These are phyloP conservation scores for Paralagenidium karlingii DNA, from an alignment of 352 stramenopile genomes.

Conservation along the genomic window DNA sequence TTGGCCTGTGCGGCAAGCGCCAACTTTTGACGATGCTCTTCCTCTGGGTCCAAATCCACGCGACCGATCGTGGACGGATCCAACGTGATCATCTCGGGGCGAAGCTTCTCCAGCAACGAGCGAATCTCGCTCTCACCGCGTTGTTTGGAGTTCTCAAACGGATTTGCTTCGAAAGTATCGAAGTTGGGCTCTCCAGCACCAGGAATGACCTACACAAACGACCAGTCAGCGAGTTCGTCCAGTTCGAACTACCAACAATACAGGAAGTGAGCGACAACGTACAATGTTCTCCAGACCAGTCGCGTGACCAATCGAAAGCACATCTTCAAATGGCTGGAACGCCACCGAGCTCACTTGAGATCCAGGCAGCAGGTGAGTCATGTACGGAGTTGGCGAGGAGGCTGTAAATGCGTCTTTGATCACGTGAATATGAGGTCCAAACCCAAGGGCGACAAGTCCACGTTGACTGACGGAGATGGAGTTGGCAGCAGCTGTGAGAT, in stretches of 20 bases:
- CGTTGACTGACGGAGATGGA: constrained; percentile 93
- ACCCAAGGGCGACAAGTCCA: constrained; percentile 90
- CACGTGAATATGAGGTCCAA: constrained; percentile 85
- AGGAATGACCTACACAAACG: no score
- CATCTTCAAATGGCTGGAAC: constrained; percentile 98
- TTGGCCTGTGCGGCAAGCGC: constrained; percentile 64
- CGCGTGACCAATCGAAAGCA: constrained; percentile 90
- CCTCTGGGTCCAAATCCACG: constrained; percentile 85
- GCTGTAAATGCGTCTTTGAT: constrained; percentile 84
- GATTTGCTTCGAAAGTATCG: constrained; percentile 97
- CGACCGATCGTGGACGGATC: constrained; percentile 89
- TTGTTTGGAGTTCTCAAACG: constrained; percentile 95
- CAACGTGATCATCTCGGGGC: constrained; percentile 96
- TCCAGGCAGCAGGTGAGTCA: constrained; percentile 81
- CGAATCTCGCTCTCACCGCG: constrained; percentile 93
- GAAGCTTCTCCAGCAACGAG: constrained; percentile 95
- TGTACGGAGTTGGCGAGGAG: constrained; percentile 77
- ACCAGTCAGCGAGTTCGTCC: constrained; percentile 1
- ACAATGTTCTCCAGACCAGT: constrained; percentile 67
- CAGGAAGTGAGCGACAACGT: background rate
- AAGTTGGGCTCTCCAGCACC: constrained; percentile 96
- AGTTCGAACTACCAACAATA: constrained; percentile 1
- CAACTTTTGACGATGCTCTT: constrained; percentile 77
- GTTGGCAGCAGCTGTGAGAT: constrained; percentile 70
- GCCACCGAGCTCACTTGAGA: constrained; percentile 79